A percentile compares a stretch with the other conserved stretches of the same genome.
phyloP scores from a whole-genome alignment of 2,329 filamentous ascomycete genomes.

The Lachnellula cervina region DNA sequence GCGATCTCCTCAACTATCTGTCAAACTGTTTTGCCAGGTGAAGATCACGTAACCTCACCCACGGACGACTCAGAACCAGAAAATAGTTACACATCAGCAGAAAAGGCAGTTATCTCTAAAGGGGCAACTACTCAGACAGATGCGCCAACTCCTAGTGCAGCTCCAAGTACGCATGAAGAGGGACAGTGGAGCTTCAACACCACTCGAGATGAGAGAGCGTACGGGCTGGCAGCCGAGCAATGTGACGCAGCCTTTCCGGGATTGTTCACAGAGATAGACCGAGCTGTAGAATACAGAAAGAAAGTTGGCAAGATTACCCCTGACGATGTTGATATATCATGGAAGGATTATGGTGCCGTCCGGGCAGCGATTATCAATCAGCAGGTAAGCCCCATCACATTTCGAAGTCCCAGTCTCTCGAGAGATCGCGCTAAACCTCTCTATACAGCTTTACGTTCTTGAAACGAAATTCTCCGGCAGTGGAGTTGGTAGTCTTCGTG shows the following conservation, averaged over 20 bases:
- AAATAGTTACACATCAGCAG: no score
- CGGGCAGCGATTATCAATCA: conserved; percentile 18
- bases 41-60: no score
- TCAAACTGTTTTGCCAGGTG: no score
- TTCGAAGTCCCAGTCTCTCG: neutral
- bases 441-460: conserved; percentile 31
- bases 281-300: conserved; percentile 10
- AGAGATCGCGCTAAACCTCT: neutral
- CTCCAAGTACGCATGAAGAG: no score
- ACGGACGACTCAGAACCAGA: no score
- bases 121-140: no score
- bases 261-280: conserved; percentile 14
- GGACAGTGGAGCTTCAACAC: neutral
- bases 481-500: conserved; percentile 23
- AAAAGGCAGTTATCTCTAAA: no score
- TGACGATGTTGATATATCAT: conserved; percentile 15
- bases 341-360: conserved; percentile 5
- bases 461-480: conserved; percentile 17
- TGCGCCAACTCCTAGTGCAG: no score
- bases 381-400: conserved; percentile 9
- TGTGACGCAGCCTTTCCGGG: conserved; percentile 9
- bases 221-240: conserved; percentile 6
- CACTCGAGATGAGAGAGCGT: neutral
- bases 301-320: conserved; percentile 1
- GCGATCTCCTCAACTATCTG: no score